Evolutionary conservation across 345 rosid species (phyloP).

Genomic region (Arabidopsis suecica): DNA sequence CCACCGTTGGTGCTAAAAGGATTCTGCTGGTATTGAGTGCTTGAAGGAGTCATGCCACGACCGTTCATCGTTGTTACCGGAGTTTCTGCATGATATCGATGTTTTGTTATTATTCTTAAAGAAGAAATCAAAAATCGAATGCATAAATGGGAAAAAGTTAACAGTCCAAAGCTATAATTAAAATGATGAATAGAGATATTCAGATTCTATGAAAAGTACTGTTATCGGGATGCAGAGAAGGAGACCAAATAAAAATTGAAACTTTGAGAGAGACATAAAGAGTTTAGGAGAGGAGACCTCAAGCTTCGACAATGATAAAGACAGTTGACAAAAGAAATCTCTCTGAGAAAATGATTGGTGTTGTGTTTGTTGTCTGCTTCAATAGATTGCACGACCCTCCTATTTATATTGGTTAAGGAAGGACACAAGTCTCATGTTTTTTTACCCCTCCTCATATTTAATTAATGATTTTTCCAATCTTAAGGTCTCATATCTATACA

Average conservation of each 20-base stretch:
- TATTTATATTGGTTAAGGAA: not conserved
- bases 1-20: constrained; percentile 29
- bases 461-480: not conserved
- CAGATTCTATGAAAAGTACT: not conserved
- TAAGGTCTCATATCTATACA: no score
- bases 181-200: not conserved
- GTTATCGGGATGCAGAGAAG: not conserved
- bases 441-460: not conserved
- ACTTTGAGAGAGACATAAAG: not conserved
- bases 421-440: not conserved
- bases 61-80: constrained; percentile 46
- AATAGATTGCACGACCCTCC: not conserved
- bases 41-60: constrained; percentile 54
- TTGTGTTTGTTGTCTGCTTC: not conserved
- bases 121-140: no score
- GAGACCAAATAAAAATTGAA: not conserved
- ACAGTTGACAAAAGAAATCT: not conserved
- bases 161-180: not conserved
- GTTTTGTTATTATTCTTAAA: not conserved
- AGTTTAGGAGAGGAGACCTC: not conserved
- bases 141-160: not conserved
- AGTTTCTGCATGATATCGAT: constrained; percentile 64
- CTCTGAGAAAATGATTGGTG: not conserved
- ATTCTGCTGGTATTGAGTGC: constrained; percentile 45
- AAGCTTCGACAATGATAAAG: not conserved